phyloP scores from a whole-genome alignment of 805 yeast species.

The Candida odintsovae region DNA sequence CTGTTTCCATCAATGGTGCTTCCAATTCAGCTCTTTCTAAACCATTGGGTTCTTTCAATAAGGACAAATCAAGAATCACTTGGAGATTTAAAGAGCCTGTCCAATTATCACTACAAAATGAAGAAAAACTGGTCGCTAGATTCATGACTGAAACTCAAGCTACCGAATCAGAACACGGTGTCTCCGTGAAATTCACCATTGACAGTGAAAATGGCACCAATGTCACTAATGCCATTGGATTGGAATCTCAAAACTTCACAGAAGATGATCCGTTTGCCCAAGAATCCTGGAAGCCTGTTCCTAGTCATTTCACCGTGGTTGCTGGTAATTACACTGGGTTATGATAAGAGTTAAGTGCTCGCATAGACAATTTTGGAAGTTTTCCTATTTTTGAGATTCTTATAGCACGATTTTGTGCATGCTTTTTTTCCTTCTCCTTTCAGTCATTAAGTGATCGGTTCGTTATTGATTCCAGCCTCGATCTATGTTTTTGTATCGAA shows the following conservation, averaged over 20 bases:
- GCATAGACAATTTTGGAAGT: not conserved
- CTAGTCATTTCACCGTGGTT: slow-evolving; percentile 28
- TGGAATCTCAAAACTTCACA: slow-evolving; percentile 31
- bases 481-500: not conserved
- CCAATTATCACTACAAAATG: slow-evolving; percentile 31
- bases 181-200: slow-evolving; percentile 59
- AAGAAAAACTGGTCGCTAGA: slow-evolving; percentile 77
- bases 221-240: slow-evolving; percentile 36
- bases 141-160: slow-evolving; percentile 72
- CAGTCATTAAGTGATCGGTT: not conserved
- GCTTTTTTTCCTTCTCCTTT: too few species aligned
- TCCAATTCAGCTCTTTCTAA: slow-evolving; percentile 75
- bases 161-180: slow-evolving; percentile 68
- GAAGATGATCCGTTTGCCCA: slow-evolving; percentile 35
- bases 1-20: slow-evolving; percentile 58
- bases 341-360: slow-evolving; percentile 4
- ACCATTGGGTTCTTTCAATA: slow-evolving; percentile 89
- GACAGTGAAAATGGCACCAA: slow-evolving; percentile 34
- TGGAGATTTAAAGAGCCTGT: slow-evolving; percentile 62
- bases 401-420: not conserved
- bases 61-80: slow-evolving; percentile 77
- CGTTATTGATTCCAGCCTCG: not conserved
- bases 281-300: slow-evolving; percentile 29
- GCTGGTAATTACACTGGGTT: slow-evolving; percentile 33
- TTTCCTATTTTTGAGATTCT: not conserved